Percentiles rank a stretch among this genome's conserved stretches.
Evolutionary conservation across 2,329 filamentous ascomycete genomes (phyloP).

Genomic region (Leptographium lundbergii): DNA sequence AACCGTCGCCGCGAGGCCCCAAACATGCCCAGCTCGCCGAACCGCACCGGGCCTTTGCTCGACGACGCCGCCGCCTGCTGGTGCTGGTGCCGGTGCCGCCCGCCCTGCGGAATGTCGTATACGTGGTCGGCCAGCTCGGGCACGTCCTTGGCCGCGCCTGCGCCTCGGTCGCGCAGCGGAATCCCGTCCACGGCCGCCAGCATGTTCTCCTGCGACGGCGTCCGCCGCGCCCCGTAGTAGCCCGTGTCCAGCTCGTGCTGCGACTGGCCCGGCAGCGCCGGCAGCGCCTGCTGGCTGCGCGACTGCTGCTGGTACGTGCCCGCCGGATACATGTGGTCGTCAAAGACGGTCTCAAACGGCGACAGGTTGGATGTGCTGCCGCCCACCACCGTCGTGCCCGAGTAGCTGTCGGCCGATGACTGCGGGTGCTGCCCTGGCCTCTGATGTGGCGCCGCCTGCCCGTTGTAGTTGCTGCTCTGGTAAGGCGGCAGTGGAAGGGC

Average conservation of each 20-base stretch:
- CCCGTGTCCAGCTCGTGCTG: conserved; percentile 36
- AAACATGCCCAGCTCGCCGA: conserved; percentile 48
- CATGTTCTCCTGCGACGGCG: conserved; percentile 23
- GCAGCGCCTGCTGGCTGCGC: conserved; percentile 8
- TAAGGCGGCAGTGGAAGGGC: not conserved
- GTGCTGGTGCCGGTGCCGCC: conserved; percentile 2
- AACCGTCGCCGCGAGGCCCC: conserved; percentile 40
- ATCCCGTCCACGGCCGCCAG: conserved; percentile 36
- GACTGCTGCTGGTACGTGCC: conserved; percentile 24
- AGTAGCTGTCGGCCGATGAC: conserved; percentile 16
- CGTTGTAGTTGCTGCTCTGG: not conserved
- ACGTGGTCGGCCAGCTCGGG: conserved; percentile 39
- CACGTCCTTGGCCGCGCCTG: conserved; percentile 23
- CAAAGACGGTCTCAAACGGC: conserved; percentile 54
- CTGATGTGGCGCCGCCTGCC: not conserved
- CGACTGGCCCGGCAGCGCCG: not conserved
- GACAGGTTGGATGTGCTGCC: conserved; percentile 11
- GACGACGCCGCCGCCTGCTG: not conserved
- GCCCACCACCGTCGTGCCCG: conserved; percentile 12
- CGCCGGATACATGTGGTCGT: conserved; percentile 52
- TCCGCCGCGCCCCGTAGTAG: conserved; percentile 43
- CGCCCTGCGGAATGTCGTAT: conserved; percentile 39
- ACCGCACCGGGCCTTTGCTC: conserved; percentile 24
- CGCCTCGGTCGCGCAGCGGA: conserved; percentile 41
- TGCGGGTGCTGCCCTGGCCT: conserved; percentile 9